Base-by-base conservation (phyloP, 2,329 filamentous ascomycete species). In the Sporothrix pseudoabietina region DNA sequence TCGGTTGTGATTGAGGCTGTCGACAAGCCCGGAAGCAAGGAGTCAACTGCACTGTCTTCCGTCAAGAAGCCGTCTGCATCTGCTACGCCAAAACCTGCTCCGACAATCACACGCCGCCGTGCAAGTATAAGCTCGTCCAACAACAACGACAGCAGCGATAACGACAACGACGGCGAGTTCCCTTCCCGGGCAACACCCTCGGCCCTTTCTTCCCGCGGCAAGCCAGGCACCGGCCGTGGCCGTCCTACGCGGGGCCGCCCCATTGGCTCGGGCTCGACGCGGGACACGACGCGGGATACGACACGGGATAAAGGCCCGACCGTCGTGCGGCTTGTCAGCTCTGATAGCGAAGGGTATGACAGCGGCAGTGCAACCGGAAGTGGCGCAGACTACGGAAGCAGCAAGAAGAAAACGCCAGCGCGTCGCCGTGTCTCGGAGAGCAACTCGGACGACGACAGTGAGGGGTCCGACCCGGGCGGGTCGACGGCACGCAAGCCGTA, bases 241-340 rank as follows among this genome's bases (percentile, higher is more conserved):
- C 49, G 72, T 1, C 68, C 68, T 4, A 26, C 49, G 0, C 54
- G 54, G 10, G 57, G 55, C 4, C n/a, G 49, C 1, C 8, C 57
- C 4, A n/a, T 35, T 3, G 59, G 54, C 1, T 5, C 49, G 26
- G 26, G 26, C 26, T 26, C 26, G 26, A 26, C 26, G 26, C 26
- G 26, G 26, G 26, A 26, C 2, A 26, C 26, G 26, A 26, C 26
- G 26, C 26, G 26, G 26, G 26, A 26, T 26, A 26, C 26, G 4
- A 16, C 32, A 0, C 6, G 16, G 14, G 68, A 30, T 3, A 52
- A 77, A 19, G 79, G 78, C 12, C 79, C 79, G 10, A 82, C 81
- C 0, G 75, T 82, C 10, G 80, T 83, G 30, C 76, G 81, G 30
- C 77, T 82, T 39, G 75, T 77, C 10, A 77, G 78, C 3, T 77